Evolutionary conservation across 495 filamentous ascomycete species (phyloP).

Genomic region (Xylaria scruposa): DNA sequence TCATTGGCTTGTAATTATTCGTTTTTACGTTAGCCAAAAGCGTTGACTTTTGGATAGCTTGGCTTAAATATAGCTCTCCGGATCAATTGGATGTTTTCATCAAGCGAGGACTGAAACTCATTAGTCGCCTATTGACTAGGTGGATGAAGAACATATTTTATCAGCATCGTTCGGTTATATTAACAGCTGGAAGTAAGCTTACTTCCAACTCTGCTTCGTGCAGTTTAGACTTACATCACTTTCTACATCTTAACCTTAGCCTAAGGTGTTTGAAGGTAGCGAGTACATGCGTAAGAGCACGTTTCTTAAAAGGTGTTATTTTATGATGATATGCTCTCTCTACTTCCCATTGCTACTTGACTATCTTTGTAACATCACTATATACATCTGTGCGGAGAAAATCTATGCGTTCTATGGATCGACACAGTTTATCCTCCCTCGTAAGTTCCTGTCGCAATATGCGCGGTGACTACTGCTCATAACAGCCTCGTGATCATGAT

Average conservation of each 20-base stretch:
- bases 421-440: neutral
- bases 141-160: neutral
- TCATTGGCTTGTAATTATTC: neutral
- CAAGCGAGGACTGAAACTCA: neutral
- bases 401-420: neutral
- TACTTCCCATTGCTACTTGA: neutral
- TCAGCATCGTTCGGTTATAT: too few relatives aligned
- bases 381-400: neutral
- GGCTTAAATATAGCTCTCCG: neutral
- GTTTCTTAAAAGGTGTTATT: neutral
- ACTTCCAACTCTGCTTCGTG: neutral
- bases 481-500: neutral
- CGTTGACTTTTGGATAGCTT: neutral
- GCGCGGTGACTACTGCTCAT: neutral
- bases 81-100: neutral
- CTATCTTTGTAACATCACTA: neutral
- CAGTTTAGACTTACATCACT: too few relatives aligned
- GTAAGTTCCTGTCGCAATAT: neutral
- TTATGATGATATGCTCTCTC: neutral
- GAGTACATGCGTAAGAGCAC: neutral
- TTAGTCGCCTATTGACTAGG: neutral
- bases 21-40: constrained; percentile 7
- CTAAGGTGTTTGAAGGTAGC: too few relatives aligned
- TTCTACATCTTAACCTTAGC: too few relatives aligned
- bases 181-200: neutral